A percentile compares a stretch with the other conserved stretches of the same genome.
These are phyloP conservation scores for Camellia lanceoleosa DNA, from an alignment of 148 eudicot genomes.

Conservation along the genomic window DNA sequence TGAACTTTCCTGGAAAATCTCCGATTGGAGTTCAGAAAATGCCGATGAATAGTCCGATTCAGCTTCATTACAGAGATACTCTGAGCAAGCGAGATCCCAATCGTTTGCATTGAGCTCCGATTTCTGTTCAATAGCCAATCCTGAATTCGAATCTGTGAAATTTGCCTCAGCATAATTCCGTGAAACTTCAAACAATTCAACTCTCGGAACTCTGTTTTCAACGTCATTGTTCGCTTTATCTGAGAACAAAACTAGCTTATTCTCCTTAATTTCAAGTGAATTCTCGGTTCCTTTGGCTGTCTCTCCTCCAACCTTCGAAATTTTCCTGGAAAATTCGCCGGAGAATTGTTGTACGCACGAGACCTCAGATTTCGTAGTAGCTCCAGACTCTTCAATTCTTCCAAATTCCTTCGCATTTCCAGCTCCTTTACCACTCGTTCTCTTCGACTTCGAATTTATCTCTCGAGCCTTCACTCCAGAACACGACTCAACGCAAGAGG, in stretches of 20 bases:
- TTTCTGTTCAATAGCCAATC: slow-evolving; percentile 37
- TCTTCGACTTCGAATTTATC: slow-evolving; percentile 34
- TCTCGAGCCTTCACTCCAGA: slow-evolving; percentile 31
- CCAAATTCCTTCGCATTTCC: slow-evolving; percentile 12
- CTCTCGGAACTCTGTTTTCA: slow-evolving; percentile 9
- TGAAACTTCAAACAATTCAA: slow-evolving; percentile 16
- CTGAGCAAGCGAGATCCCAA: slow-evolving; percentile 56
- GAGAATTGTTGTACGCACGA: slow-evolving; percentile 2
- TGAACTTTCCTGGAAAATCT: slow-evolving; percentile 25
- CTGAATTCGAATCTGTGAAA: slow-evolving; percentile 24
- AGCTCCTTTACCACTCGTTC: slow-evolving; percentile 4
- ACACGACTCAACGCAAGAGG: slow-evolving; percentile 80
- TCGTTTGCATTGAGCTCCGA: slow-evolving; percentile 18
- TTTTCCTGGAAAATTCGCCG: background rate
- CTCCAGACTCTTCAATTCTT: slow-evolving; percentile 22
- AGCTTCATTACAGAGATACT: slow-evolving; percentile 45
- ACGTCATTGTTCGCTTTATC: background rate
- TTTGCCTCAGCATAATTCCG: slow-evolving; percentile 13
- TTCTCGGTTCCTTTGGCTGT: background rate
- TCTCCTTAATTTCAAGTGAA: background rate
- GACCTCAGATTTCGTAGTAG: slow-evolving; percentile 11
- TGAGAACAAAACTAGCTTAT: slow-evolving; percentile 12
- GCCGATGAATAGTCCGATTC: slow-evolving; percentile 34
- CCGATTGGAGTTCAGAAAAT: slow-evolving; percentile 45
- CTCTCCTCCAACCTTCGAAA: background rate